Evolutionary conservation across 23 red algal species (phyloP).

Genomic region (Agarophyton chilense): DNA sequence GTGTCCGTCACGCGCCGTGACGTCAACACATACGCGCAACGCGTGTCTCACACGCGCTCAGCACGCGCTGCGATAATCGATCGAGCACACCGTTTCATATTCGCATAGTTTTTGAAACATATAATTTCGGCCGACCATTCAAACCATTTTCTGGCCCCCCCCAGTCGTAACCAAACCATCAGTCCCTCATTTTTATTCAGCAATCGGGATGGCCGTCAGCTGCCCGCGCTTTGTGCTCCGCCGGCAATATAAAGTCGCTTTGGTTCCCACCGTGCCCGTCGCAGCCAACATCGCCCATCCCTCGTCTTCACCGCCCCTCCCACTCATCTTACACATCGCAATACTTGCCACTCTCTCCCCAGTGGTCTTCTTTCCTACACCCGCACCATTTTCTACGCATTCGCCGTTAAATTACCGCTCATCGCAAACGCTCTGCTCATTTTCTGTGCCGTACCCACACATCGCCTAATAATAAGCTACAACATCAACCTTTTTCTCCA

Average conservation of each 20-base stretch:
- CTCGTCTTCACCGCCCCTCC: not conserved
- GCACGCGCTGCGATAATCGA: too few relatives aligned
- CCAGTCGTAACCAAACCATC: not conserved
- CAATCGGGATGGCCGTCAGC: not conserved
- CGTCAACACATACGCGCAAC: too few relatives aligned
- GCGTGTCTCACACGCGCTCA: not conserved
- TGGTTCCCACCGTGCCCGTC: not conserved
- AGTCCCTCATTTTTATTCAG: not conserved
- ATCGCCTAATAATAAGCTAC: too few relatives aligned
- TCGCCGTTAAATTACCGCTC: too few relatives aligned
- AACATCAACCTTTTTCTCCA: too few relatives aligned
- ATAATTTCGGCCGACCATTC: too few relatives aligned
- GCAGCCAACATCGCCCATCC: not conserved
- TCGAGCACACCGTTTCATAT: too few relatives aligned
- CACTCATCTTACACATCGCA: not conserved
- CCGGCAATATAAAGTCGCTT: slow-evolving; percentile 7
- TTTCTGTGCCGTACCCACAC: too few relatives aligned
- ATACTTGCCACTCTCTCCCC: not conserved
- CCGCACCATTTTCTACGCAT: too few relatives aligned
- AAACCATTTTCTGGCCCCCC: not conserved
- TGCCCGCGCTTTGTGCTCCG: not conserved
- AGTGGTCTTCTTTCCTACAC: too few relatives aligned
- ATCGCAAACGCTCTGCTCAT: too few relatives aligned
- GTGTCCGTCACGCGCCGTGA: not conserved
- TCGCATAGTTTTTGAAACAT: too few relatives aligned